A percentile compares a stretch with the other conserved stretches of the same genome.
These are phyloP conservation scores for Stentor roeselii DNA, from an alignment of 73 alveolate species.

Conservation along the genomic window DNA sequence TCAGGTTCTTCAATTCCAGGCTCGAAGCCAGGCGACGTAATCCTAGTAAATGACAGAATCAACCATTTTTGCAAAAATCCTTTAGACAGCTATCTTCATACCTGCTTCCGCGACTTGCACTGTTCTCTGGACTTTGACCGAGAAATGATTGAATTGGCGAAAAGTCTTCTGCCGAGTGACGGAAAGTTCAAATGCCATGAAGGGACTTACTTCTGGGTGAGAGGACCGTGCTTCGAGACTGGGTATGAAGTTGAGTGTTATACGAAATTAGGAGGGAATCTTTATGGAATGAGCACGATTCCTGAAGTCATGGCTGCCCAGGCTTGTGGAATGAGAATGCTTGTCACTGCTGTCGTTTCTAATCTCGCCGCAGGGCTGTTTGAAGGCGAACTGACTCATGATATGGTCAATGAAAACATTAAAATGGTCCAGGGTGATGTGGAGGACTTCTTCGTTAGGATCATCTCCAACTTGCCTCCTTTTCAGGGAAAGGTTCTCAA, in stretches of 20 bases:
- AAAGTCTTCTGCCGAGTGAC: neutral
- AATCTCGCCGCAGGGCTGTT: slow-evolving; percentile 38
- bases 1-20: slow-evolving; percentile 41
- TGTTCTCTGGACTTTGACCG: neutral
- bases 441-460: neutral
- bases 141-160: slow-evolving; percentile 26
- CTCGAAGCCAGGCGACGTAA: slow-evolving; percentile 28
- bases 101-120: slow-evolving; percentile 11
- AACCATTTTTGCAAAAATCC: slow-evolving; percentile 29
- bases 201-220: slow-evolving; percentile 33
- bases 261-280: slow-evolving; percentile 36
- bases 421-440: neutral
- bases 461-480: neutral
- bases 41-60: slow-evolving; percentile 29
- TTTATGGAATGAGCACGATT: slow-evolving; percentile 47
- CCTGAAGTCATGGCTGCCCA: slow-evolving; percentile 43
- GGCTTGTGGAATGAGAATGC: slow-evolving; percentile 21
- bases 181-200: neutral
- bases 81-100: slow-evolving; percentile 19
- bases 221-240: slow-evolving; percentile 44
- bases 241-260: slow-evolving; percentile 22
- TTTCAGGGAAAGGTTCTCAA: slow-evolving; percentile 3
- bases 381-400: slow-evolving; percentile 9
- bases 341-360: slow-evolving; percentile 25
- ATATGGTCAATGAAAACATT: neutral